Base-by-base conservation (phyloP, 163 green algal species). In the Scenedesmus sp. region DNA sequence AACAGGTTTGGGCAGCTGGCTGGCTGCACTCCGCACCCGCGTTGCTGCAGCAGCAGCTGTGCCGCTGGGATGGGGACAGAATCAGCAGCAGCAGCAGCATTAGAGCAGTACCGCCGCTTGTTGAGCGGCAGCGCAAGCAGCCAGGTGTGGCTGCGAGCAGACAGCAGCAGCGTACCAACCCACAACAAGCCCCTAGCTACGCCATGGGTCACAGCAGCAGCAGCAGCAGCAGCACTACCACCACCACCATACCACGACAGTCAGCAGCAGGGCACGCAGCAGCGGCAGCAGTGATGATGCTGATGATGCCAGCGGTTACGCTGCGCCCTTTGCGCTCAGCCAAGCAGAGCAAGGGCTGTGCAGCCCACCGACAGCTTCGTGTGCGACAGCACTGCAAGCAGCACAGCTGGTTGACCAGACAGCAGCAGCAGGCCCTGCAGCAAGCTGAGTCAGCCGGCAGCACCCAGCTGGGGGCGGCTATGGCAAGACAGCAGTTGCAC, bases 401-500 rank as follows among this genome's bases (percentile, higher is more conserved):
- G 30, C 65, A 76, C 65, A 76, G 65, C 30, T 4, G 65, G 9
- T 15, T 22, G 13, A 61, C 56, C 56, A 70, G 5, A 16, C 12
- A 53, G 46, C 59, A 33, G 59, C 22, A 76, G 65, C 65, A 76
- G 30, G 30, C 37, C 30, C 30, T 40, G 65, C 65, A 76, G 65
- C 30, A 76, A 40, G 65, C 30, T 76, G 30, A 76, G 30, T 76
- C 65, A 76, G 16, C 65, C 30, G 18, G 68, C 76, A 91, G 46
- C 76, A 91, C 86, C 51, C 51, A 91, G 22, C 61, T 37, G 15
- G 96, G 93, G 40, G 98, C 95, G 76, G 97, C 97, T 44, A n/a
- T n/a, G n/a, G 90, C 51, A 0, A 97, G 98, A 92, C 18, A 97
- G 97, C 81, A 99, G 91, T 91, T 95, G 81, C 72, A 92, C 7